Conservation (phyloP, 352 stramenopile species). For the Globisporangium recalcitrans region DNA sequence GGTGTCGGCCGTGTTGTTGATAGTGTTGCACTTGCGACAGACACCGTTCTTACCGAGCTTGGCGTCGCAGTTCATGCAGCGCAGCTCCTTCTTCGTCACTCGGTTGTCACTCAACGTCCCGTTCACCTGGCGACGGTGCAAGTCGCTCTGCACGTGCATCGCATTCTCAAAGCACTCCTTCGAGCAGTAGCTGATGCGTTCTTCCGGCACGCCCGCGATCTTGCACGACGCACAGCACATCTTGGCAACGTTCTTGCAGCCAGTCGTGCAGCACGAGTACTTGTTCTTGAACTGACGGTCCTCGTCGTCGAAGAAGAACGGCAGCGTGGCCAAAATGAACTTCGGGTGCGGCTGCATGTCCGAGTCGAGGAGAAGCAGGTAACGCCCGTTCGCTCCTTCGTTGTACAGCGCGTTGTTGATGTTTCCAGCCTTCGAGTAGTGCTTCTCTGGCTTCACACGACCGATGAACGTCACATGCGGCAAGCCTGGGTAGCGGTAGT, state of each 20-base stretch:
- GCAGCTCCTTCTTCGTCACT: conserved; percentile 62
- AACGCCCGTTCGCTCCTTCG: conserved; percentile 73
- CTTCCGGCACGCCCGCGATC: conserved; percentile 76
- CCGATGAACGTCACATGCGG: conserved; percentile 77
- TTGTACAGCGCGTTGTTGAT: conserved; percentile 90
- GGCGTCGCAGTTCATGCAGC: conserved; percentile 63
- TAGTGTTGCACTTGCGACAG: conserved; percentile 73
- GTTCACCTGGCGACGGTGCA: conserved; percentile 82
- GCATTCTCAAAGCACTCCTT: conserved; percentile 86
- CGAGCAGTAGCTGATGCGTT: conserved; percentile 84
- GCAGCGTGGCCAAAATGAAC: conserved; percentile 74
- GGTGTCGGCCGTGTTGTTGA: conserved; percentile 68
- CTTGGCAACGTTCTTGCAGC: conserved; percentile 78
- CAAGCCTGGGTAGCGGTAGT: conserved; percentile 81
- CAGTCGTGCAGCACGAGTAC: conserved; percentile 68
- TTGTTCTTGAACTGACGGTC: conserved; percentile 79
- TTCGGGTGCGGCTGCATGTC: conserved; percentile 87
- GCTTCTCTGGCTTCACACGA: conserved; percentile 64
- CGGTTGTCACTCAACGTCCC: conserved; percentile 70
- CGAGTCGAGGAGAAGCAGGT: conserved; percentile 74
- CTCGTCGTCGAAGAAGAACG: conserved; percentile 87
- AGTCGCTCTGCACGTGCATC: conserved; percentile 67
- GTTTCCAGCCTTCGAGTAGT: conserved; percentile 87
- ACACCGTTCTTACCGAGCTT: conserved; percentile 72
- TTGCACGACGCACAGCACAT: conserved; percentile 85